These are phyloP conservation scores for Gigaspora rosea DNA, from an alignment of 192 early-diverging fungal species.

Conservation along the genomic window DNA sequence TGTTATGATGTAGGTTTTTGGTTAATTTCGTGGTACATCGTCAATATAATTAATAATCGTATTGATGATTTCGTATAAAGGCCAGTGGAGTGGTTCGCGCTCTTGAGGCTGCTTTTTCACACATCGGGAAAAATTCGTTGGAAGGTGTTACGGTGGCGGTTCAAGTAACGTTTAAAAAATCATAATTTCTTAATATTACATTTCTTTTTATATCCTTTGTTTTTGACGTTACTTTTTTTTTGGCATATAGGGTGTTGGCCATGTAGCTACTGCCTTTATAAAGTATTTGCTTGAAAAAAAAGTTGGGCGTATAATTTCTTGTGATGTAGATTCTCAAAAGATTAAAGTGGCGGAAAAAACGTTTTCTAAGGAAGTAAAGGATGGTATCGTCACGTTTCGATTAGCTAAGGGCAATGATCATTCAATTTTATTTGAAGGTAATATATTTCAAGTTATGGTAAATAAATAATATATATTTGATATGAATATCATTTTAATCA, in stretches of 20 bases:
- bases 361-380: slow-evolving; percentile 1
- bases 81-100: slow-evolving; percentile 44
- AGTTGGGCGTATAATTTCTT: slow-evolving; percentile 36
- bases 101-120: slow-evolving; percentile 45
- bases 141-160: slow-evolving; percentile 42
- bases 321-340: slow-evolving; percentile 34
- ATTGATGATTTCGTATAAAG: not conserved
- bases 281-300: slow-evolving; percentile 36
- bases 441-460: not conserved
- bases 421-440: slow-evolving; percentile 39
- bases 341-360: slow-evolving; percentile 15
- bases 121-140: slow-evolving; percentile 32
- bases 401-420: slow-evolving; percentile 11
- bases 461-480: not conserved
- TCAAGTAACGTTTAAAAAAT: slow-evolving; percentile 32
- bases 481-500: too few species aligned
- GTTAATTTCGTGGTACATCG: not conserved
- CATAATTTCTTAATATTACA: not conserved
- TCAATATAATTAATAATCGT: not conserved
- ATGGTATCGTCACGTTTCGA: slow-evolving; percentile 14
- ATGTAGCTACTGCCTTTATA: slow-evolving; percentile 41
- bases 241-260: slow-evolving; percentile 34
- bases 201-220: not conserved
- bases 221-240: not conserved
- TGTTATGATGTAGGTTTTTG: not conserved